A percentile compares a stretch with the other conserved stretches of the same genome.
These are phyloP conservation scores for Xylariales sp. DNA, from an alignment of 2,329 filamentous ascomycete species.

Conservation along the genomic window DNA sequence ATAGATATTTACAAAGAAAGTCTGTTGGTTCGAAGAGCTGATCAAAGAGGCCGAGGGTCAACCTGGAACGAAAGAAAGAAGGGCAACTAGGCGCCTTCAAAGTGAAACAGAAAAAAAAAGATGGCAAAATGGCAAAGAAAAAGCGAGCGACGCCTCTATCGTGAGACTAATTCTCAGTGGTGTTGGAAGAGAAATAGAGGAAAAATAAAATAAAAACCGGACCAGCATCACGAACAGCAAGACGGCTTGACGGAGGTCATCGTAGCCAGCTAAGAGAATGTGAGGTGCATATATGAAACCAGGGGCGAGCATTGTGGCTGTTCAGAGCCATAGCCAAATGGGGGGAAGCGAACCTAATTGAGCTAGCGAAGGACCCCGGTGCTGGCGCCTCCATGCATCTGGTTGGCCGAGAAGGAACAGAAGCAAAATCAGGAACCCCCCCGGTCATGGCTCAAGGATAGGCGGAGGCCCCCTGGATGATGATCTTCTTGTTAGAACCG, in stretches of 20 bases:
- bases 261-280: conserved; percentile 1
- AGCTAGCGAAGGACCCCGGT: no score
- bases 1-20: conserved; percentile 2
- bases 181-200: background rate
- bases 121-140: background rate
- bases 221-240: background rate
- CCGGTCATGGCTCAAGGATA: no score
- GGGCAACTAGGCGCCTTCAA: background rate
- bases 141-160: background rate
- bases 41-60: conserved; percentile 11
- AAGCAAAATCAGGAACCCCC: no score
- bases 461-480: no score
- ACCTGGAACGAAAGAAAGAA: conserved; percentile 11
- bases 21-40: conserved; percentile 1
- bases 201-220: no score
- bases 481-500: no score
- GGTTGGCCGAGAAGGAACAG: no score
- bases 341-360: conserved; percentile 8
- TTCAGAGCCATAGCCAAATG: no score
- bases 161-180: background rate
- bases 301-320: no score
- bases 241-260: no score
- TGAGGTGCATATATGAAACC: conserved; percentile 11
- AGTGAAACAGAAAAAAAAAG: no score
- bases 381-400: no score